Conservation (phyloP, 202 grass and related monocot species). For the Eragrostis tef region DNA sequence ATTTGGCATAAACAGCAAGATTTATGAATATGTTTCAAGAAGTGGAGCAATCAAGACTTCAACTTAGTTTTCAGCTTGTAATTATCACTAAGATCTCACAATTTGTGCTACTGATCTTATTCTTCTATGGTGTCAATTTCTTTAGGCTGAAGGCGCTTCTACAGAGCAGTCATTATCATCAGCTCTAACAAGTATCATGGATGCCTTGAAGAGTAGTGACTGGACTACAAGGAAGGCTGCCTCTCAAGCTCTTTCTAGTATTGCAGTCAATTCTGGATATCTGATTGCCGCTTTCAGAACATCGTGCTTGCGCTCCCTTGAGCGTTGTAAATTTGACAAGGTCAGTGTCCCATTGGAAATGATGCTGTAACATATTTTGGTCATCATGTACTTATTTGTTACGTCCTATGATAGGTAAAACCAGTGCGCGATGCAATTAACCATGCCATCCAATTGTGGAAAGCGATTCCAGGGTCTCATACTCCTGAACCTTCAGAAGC, state of each 20-base stretch:
- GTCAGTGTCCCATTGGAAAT: conserved; percentile 46
- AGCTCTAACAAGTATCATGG: conserved; percentile 78
- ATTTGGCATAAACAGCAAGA: neutral
- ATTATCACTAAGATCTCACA: conserved; percentile 11
- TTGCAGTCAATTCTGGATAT: conserved; percentile 73
- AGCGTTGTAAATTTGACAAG: conserved; percentile 91
- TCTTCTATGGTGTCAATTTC: conserved; percentile 9
- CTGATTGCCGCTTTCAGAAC: conserved; percentile 68
- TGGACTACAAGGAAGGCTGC: conserved; percentile 91
- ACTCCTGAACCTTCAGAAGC: conserved; percentile 81
- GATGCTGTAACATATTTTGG: neutral
- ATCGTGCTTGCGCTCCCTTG: conserved; percentile 78
- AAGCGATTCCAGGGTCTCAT: conserved; percentile 65
- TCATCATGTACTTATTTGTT: conserved; percentile 12
- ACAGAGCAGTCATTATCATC: conserved; percentile 68
- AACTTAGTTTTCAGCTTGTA: conserved; percentile 6
- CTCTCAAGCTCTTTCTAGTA: conserved; percentile 73
- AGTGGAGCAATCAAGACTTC: conserved; percentile 16
- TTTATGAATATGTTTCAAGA: conserved; percentile 14
- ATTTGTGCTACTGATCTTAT: conserved; percentile 28
- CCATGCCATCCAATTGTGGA: conserved; percentile 79
- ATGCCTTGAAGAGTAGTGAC: conserved; percentile 82
- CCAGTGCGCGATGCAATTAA: conserved; percentile 78
- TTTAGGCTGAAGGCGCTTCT: conserved; percentile 84
- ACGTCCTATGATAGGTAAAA: conserved; percentile 73